Base-by-base conservation (phyloP, 2,329 filamentous ascomycete species). In the Diplodia scrobiculata region DNA sequence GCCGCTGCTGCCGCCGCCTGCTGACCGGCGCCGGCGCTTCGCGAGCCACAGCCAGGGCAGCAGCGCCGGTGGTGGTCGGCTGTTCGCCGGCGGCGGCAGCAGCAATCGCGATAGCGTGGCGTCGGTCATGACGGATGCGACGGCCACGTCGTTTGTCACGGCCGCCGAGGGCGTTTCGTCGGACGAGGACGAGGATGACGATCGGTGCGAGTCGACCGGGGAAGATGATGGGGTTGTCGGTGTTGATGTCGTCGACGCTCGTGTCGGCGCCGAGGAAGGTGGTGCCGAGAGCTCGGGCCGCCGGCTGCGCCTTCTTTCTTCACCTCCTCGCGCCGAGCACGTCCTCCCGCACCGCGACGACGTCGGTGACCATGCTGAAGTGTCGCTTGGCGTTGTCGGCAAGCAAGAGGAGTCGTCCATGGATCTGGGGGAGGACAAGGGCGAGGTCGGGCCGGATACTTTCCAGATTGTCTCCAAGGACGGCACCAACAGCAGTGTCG, bases 131-230 rank as follows among this genome's bases (percentile, higher is more conserved):
- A 47, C 55, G 38, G 17, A 45, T 2, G n/a, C 41, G 17, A 59
- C 55, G 27, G 45, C n/a, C 17, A 19, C 6, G n/a, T 62, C 58
- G 58, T 62, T 62, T 29, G 45, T 50, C 13, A 62, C 58, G 10
- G 58, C 58, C 27, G 6, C 2, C 0, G 58, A 50, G 58, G 58
- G 36, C 0, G 41, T 34, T 36, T 32, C 29, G 25, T 25, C 25
- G 25, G 25, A 25, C 11, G 51, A 54, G 0, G 27, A 29, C 0
- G 34, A 55, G n/a, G 51, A 5, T 13, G 47, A 50, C 6, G 47
- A n/a, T 1, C 14, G n/a, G 38, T 4, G 5, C 3, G 17, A 41
- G 25, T 25, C 38, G 38, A 41, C 11, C n/a, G 50, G 17, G 13
- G 32, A 19, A 19, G 52, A 14, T 36, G 32, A 32, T 9, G 29